phyloP scores from a whole-genome alignment of 169 alveolate species.

The Plasmodium vinckei region DNA sequence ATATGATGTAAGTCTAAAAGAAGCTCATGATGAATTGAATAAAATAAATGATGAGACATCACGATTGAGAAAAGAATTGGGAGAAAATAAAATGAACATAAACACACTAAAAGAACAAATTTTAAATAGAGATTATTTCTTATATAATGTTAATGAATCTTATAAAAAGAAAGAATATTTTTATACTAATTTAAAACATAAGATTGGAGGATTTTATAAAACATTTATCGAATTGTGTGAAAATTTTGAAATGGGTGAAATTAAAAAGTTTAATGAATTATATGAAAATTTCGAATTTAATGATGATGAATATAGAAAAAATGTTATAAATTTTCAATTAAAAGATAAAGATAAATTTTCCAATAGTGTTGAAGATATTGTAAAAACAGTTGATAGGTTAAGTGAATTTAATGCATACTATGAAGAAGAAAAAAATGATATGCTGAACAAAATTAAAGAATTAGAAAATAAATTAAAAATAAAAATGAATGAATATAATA shows the following conservation, averaged over 20 bases:
- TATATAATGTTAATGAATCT: conserved; percentile 41
- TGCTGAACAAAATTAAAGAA: conserved; percentile 55
- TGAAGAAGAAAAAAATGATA: conserved; percentile 67
- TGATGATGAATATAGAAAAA: conserved; percentile 51
- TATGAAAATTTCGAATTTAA: conserved; percentile 60
- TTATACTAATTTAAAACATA: conserved; percentile 46
- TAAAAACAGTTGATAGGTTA: conserved; percentile 36
- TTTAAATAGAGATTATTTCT: conserved; percentile 67
- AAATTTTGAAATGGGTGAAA: conserved; percentile 66
- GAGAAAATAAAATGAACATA: conserved; percentile 16
- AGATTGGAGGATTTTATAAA: conserved; percentile 61
- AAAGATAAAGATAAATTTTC: conserved; percentile 16
- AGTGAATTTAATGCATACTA: conserved; percentile 42
- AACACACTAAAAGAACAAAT: conserved; percentile 45
- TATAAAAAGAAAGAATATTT: conserved; percentile 70
- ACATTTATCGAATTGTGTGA: conserved; percentile 72
- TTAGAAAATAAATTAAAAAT: conserved; percentile 54
- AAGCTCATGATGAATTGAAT: conserved; percentile 74
- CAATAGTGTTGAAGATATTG: conserved; percentile 42
- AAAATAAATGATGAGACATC: conserved; percentile 22
- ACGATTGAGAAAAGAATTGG: conserved; percentile 18
- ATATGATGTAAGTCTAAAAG: conserved; percentile 65
- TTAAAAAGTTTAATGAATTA: conserved; percentile 54
- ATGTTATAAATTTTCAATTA: conserved; percentile 28
- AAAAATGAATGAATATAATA: conserved; percentile 69